These are phyloP conservation scores for Phytophthora europaea DNA, from an alignment of 352 stramenopile genomes.

Conservation along the genomic window DNA sequence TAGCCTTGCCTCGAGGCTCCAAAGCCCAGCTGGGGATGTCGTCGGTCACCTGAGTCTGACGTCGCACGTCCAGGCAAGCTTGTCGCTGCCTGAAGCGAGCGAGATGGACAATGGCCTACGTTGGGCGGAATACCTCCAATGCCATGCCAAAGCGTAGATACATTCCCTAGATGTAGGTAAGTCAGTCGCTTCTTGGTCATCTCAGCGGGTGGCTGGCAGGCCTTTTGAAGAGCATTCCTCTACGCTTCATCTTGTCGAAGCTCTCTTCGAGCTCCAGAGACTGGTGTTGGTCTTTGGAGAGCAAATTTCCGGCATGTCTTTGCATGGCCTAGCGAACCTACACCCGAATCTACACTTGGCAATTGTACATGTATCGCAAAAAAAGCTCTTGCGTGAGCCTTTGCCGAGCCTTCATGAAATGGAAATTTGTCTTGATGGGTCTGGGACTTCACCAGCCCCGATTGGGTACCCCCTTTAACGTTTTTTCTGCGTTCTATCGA, in stretches of 20 bases:
- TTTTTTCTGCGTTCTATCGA: slow-evolving; percentile 7
- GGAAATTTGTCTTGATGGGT: slow-evolving; percentile 1
- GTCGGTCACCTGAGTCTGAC: slow-evolving; percentile 21
- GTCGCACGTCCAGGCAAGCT: slow-evolving; percentile 5
- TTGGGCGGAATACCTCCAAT: background rate
- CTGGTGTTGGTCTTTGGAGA: background rate
- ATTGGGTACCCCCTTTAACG: slow-evolving; percentile 14
- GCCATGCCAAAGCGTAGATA: background rate
- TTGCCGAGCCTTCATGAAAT: background rate
- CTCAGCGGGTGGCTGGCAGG: slow-evolving; percentile 2
- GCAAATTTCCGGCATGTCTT: slow-evolving; percentile 1
- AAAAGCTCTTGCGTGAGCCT: background rate
- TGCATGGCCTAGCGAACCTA: background rate
- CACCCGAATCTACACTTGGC: background rate
- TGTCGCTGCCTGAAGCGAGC: background rate
- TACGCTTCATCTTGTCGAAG: slow-evolving; percentile 26
- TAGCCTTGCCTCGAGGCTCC: slow-evolving; percentile 2
- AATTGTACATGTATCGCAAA: background rate
- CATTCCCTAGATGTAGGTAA: too few relatives aligned
- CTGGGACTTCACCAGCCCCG: slow-evolving; percentile 8
- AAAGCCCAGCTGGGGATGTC: slow-evolving; percentile 23
- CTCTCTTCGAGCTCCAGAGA: slow-evolving; percentile 7
- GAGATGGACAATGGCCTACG: background rate
- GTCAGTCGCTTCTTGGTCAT: slow-evolving; percentile 40
- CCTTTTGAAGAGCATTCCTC: slow-evolving; percentile 18